Percentiles rank a stretch among this genome's conserved stretches.
These are phyloP conservation scores for Lactarius trivialis DNA, from an alignment of 768 basidiomycete species.

Conservation along the genomic window DNA sequence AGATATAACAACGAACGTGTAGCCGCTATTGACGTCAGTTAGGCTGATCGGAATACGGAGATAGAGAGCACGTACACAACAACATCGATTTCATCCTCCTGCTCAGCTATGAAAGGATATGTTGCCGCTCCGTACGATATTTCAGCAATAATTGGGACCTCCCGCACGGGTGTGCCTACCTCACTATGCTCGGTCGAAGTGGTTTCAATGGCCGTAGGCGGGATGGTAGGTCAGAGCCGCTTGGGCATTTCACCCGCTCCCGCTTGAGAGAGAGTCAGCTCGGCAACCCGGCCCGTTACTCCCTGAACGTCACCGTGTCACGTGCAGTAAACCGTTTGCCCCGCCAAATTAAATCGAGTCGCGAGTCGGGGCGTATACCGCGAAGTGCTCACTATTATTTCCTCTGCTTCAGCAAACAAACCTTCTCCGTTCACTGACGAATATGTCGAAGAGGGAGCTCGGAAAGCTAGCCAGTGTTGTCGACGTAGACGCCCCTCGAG, in stretches of 20 bases:
- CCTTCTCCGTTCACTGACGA: constrained; percentile 1
- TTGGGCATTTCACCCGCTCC: constrained; percentile 14
- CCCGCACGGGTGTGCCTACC: constrained; percentile 25
- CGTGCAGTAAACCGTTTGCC: constrained; percentile 5
- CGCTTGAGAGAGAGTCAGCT: not conserved
- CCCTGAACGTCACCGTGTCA: constrained; percentile 2
- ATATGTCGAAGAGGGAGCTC: constrained; percentile 49
- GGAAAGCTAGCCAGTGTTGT: constrained; percentile 34
- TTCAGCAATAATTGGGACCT: constrained; percentile 36
- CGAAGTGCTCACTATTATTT: constrained; percentile 2
- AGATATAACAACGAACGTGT: constrained; percentile 88
- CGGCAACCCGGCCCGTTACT: not conserved
- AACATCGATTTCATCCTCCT: constrained; percentile 98
- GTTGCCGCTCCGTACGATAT: constrained; percentile 96
- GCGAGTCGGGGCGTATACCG: constrained; percentile 10
- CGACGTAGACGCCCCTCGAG: constrained; percentile 41
- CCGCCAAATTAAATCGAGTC: constrained; percentile 6
- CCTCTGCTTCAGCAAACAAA: constrained; percentile 2
- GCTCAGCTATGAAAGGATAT: constrained; percentile 97
- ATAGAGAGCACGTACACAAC: constrained; percentile 62
- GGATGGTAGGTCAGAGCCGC: constrained; percentile 32
- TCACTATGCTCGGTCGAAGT: constrained; percentile 24
- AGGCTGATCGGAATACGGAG: constrained; percentile 14
- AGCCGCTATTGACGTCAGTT: constrained; percentile 48
- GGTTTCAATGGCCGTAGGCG: constrained; percentile 25